A percentile compares a stretch with the other conserved stretches of the same genome.
Conservation (phyloP, 148 eudicot genomes). For the Diospyros lotus region DNA sequence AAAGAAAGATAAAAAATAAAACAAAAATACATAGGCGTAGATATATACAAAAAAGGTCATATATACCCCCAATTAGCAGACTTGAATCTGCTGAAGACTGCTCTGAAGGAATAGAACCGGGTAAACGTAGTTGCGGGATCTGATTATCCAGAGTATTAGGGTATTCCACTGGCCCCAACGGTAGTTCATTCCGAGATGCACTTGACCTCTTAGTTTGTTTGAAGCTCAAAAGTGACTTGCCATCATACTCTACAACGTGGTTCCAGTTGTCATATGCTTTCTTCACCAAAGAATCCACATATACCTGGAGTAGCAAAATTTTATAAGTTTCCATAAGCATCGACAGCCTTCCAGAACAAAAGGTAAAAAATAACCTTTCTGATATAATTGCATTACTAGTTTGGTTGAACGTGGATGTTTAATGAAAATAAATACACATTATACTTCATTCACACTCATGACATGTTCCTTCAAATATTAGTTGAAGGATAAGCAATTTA, state of each 20-base stretch:
- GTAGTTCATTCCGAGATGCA: slow-evolving; percentile 44
- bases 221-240: slow-evolving; percentile 64
- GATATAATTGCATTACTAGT: background rate
- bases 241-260: slow-evolving; percentile 92
- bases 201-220: slow-evolving; percentile 59
- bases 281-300: slow-evolving; percentile 76
- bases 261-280: slow-evolving; percentile 95
- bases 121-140: slow-evolving; percentile 41
- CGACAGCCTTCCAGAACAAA: background rate
- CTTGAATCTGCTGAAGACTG: slow-evolving; percentile 42
- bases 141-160: slow-evolving; percentile 47
- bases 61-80: slow-evolving; percentile 48
- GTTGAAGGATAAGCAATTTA: background rate
- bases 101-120: slow-evolving; percentile 44
- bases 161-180: slow-evolving; percentile 38
- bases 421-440: background rate
- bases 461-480: background rate
- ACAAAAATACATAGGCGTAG: background rate
- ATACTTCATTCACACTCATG: background rate
- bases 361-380: background rate
- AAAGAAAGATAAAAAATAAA: background rate
- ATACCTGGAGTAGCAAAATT: slow-evolving; percentile 42
- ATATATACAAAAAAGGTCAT: background rate
- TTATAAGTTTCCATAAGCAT: background rate
- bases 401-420: background rate